Conservation (phyloP, 176 grass and related monocot species). For the Elaeis guineensis region DNA sequence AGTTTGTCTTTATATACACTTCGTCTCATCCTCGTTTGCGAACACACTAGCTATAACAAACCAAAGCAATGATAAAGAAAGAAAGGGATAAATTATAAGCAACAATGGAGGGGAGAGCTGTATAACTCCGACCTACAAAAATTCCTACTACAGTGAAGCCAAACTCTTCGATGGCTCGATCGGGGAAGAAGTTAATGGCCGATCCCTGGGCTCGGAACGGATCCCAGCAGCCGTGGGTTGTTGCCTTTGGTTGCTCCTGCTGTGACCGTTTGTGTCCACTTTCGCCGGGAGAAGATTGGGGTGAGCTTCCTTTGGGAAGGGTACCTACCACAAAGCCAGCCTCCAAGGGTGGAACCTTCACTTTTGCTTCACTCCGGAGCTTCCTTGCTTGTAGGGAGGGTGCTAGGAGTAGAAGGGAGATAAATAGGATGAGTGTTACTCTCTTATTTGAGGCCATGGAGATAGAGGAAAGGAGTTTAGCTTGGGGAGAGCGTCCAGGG, state of each 20-base stretch:
- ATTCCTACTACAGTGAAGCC: no score
- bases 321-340: neutral
- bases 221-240: constrained; percentile 40
- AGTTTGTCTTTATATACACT: no score
- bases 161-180: no score
- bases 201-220: constrained; percentile 80
- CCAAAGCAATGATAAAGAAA: no score
- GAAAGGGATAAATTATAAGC: no score
- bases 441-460: neutral
- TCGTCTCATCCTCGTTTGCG: no score
- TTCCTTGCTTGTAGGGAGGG: constrained; percentile 5
- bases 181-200: constrained; percentile 39
- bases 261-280: neutral
- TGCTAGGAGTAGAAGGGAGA: neutral
- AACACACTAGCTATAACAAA: no score
- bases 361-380: neutral
- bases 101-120: no score
- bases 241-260: constrained; percentile 4
- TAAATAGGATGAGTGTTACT: neutral
- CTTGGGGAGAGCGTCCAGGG: no score
- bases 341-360: neutral
- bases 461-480: no score
- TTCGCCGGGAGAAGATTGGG: neutral
- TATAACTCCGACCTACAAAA: no score
- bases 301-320: neutral